Base-by-base conservation (phyloP, 2,329 filamentous ascomycete species). In the Aspergillus aculeatus region DNA sequence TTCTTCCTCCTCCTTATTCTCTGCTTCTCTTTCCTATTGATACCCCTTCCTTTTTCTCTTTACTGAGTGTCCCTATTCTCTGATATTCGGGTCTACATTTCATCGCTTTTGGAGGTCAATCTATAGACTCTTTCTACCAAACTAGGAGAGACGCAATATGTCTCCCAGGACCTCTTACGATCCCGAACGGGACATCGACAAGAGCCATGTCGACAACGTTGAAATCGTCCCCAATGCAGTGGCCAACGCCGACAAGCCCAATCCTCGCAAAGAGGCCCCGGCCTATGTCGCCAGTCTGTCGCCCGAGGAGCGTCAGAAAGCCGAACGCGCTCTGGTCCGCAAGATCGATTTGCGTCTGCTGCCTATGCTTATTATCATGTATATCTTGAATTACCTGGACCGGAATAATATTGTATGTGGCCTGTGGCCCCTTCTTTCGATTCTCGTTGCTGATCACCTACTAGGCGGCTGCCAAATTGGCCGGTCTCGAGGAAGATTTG, bases 321-420 rank as follows among this genome's bases (percentile, higher is more conserved):
- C 84, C 1, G 88, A 91, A 70, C 79, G 75, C 59, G 81, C 78
- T 38, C 76, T 93, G 67, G 83, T 86, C 72, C 83, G 86, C 66
- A 92, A 91, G 77, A 86, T 92, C 57, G 90, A 92, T 70, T 67
- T 82, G 21, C 82, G 89, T 54, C 61, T 92, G 73, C 78, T 91
- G 66, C 88, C 88, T 0, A 86, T 87, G 75, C 79, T 92, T 59
- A 84, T 92, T 51, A 72, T 91, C 64, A 89, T 92, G 78, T 92
- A 91, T 69, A 90, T 92, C 71, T 81, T 89, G 77, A 91, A 92
- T 75, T 92, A 90, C 73, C 75, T 89, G 12, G 84, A 87, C 64
- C 77, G 82, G 47, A 86, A 85, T 67, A 85, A 86, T 58, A 85
- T 86, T 57, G 83, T 83, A 2, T 77, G 66, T 62, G 29, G 21